A percentile compares a stretch with the other conserved stretches of the same genome.
phyloP scores from a whole-genome alignment of 164 flowering plant species.

The Houttuynia cordata region DNA sequence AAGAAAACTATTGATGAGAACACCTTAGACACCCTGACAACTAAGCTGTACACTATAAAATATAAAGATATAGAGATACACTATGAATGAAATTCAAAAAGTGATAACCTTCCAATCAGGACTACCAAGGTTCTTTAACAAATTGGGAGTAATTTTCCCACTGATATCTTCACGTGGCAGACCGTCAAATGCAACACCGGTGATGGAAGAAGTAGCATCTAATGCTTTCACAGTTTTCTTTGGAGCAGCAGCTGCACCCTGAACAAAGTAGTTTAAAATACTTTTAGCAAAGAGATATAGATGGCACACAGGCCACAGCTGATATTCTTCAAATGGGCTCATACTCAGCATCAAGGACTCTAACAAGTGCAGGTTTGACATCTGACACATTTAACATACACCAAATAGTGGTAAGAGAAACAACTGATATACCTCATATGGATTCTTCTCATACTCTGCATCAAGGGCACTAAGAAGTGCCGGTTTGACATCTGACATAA shows the following conservation, averaged over 20 bases:
- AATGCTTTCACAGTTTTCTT: slow-evolving; percentile 55
- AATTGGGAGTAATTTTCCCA: slow-evolving; percentile 72
- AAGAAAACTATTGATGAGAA: too few species aligned
- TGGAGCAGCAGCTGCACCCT: slow-evolving; percentile 75
- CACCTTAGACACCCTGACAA: too few species aligned
- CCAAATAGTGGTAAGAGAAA: background rate
- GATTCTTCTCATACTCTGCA: slow-evolving; percentile 93
- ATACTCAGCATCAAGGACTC: background rate
- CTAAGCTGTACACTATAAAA: background rate
- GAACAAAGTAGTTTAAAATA: too few species aligned
- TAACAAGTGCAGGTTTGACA: background rate
- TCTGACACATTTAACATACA: background rate
- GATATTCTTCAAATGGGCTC: background rate
- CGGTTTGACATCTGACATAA: slow-evolving; percentile 91
- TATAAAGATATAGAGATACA: background rate
- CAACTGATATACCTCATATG: slow-evolving; percentile 63
- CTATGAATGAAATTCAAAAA: background rate
- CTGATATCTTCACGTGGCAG: slow-evolving; percentile 98
- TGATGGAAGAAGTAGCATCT: slow-evolving; percentile 38
- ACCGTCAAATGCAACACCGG: slow-evolving; percentile 58
- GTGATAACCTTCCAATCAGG: slow-evolving; percentile 89
- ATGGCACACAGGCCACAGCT: background rate
- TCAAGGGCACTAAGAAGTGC: slow-evolving; percentile 97
- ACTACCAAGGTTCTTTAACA: slow-evolving; percentile 80
- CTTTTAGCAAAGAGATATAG: too few species aligned